A percentile compares a stretch with the other conserved stretches of the same genome.
Conservation (phyloP, 2,329 filamentous ascomycete genomes). For the Fusarium proliferatum region DNA sequence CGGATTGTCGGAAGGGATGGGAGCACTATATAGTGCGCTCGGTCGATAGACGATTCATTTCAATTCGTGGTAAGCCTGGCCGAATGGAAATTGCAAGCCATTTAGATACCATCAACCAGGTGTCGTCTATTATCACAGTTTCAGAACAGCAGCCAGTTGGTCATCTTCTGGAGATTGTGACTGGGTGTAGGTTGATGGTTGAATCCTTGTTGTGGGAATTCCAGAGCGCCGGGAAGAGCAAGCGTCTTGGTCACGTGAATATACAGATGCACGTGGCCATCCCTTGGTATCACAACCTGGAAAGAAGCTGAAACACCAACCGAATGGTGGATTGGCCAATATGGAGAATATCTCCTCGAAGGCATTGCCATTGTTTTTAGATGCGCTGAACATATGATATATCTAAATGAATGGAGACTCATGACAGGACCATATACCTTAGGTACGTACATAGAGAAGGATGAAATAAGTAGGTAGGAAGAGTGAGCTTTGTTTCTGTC, state of each 20-base stretch:
- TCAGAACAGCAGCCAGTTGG: conserved; percentile 17
- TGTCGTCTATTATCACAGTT: conserved; percentile 8
- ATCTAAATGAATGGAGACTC: background rate
- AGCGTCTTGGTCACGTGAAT: conserved; percentile 34
- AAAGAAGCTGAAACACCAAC: background rate
- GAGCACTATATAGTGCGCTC: conserved; percentile 8
- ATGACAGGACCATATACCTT: background rate
- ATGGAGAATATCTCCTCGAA: background rate
- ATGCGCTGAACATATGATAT: background rate
- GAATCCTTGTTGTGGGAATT: conserved; percentile 40
- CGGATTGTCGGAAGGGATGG: conserved; percentile 36
- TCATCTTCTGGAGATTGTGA: conserved; percentile 31
- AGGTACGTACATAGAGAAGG: background rate
- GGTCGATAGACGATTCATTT: background rate
- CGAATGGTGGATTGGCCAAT: background rate
- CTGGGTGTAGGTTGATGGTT: conserved; percentile 39
- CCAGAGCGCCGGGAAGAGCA: conserved; percentile 20
- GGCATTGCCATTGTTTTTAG: background rate
- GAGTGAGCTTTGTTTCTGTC: background rate
- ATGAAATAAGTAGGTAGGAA: background rate
- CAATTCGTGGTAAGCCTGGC: conserved; percentile 9
- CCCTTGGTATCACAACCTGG: background rate
- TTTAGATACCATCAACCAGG: background rate
- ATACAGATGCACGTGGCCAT: conserved; percentile 6
- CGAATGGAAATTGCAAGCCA: background rate